Evolutionary conservation across 2,329 filamentous ascomycete genomes (phyloP).

Genomic region (Alternaria solani): DNA sequence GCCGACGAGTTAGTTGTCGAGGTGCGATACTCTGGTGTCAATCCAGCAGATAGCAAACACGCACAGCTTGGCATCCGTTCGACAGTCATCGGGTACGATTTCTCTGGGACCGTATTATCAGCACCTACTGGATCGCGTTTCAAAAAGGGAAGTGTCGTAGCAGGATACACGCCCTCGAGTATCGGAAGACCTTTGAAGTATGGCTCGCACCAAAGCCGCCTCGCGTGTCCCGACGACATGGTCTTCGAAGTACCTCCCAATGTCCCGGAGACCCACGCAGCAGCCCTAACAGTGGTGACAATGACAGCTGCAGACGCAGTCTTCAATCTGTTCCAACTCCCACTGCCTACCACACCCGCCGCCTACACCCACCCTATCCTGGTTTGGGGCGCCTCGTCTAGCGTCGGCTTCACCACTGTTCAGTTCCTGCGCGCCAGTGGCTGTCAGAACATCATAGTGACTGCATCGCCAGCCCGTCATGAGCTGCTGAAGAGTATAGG

Average conservation of each 20-base stretch:
- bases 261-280: slow-evolving; percentile 54
- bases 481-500: slow-evolving; percentile 15
- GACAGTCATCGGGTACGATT: slow-evolving; percentile 17
- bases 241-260: slow-evolving; percentile 47
- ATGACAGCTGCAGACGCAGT: slow-evolving; percentile 65
- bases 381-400: slow-evolving; percentile 21
- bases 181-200: slow-evolving; percentile 47
- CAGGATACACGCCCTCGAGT: slow-evolving; percentile 59
- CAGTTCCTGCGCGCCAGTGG: slow-evolving; percentile 16
- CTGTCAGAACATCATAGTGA: slow-evolving; percentile 16
- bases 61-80: slow-evolving; percentile 9
- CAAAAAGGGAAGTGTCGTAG: slow-evolving; percentile 46
- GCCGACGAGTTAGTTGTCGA: neutral
- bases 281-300: slow-evolving; percentile 60
- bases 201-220: slow-evolving; percentile 61
- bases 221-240: slow-evolving; percentile 59
- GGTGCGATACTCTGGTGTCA: slow-evolving; percentile 7
- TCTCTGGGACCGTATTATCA: slow-evolving; percentile 8
- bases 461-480: slow-evolving; percentile 19
- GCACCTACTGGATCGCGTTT: slow-evolving; percentile 3
- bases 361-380: slow-evolving; percentile 42
- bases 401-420: slow-evolving; percentile 16
- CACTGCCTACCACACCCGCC: slow-evolving; percentile 57
- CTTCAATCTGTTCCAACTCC: slow-evolving; percentile 58
- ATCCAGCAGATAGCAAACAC: slow-evolving; percentile 17